Percentiles rank a stretch among this genome's conserved stretches.
Conservation (phyloP, 768 basidiomycete species). For the Phaeotremella fagi region DNA sequence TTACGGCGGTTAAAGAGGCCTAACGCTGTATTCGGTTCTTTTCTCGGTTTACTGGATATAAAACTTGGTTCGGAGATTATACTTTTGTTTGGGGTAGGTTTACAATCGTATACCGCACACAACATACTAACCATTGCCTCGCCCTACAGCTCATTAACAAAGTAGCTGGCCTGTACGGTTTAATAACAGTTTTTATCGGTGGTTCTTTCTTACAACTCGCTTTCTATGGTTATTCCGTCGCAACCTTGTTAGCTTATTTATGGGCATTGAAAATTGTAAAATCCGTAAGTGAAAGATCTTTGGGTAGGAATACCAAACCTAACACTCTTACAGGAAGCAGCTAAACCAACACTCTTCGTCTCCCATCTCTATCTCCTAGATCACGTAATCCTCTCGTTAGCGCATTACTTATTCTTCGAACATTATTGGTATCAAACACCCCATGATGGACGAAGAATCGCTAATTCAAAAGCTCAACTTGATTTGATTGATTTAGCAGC, state of each 20-base stretch:
- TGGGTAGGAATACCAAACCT: too few relatives aligned
- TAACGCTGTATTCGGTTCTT: conserved; percentile 53
- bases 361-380: conserved; percentile 89
- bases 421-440: conserved; percentile 83
- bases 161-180: conserved; percentile 93
- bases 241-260: conserved; percentile 69
- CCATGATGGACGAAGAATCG: conserved; percentile 76
- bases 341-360: conserved; percentile 76
- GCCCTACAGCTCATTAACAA: conserved; percentile 65
- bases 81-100: conserved; percentile 78
- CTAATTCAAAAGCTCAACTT: conserved; percentile 82
- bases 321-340: conserved; percentile 64
- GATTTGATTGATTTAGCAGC: conserved; percentile 61
- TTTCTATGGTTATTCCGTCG: conserved; percentile 86
- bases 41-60: conserved; percentile 81
- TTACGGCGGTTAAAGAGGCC: conserved; percentile 19
- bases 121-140: neutral
- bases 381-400: conserved; percentile 80
- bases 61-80: conserved; percentile 88
- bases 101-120: neutral
- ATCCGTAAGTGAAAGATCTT: conserved; percentile 58
- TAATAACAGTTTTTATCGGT: conserved; percentile 76
- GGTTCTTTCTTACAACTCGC: conserved; percentile 90
- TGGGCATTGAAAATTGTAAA: conserved; percentile 87
- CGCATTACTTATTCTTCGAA: conserved; percentile 87